phyloP scores from a whole-genome alignment of 2,329 filamentous ascomycete species.

The Neofusicoccum laricinum region DNA sequence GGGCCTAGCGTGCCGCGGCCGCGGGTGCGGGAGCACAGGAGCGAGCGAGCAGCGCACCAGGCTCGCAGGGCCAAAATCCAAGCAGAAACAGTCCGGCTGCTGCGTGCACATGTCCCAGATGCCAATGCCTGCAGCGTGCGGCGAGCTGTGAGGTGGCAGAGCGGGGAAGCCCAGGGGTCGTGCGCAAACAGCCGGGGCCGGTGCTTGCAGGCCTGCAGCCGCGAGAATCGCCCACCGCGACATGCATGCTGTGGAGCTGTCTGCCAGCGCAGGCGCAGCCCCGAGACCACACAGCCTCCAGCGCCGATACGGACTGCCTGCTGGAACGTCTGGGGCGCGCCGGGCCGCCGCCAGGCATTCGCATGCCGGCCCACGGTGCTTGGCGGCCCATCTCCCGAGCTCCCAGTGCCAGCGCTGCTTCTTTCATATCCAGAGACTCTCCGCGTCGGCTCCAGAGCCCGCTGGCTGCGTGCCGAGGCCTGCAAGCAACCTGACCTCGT shows the following conservation, averaged over 20 bases:
- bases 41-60: conserved; percentile 10
- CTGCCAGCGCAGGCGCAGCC: neutral
- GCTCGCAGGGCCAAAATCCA: neutral
- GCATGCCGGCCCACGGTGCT: neutral
- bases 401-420: neutral
- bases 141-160: neutral
- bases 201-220: conserved; percentile 8
- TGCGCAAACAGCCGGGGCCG: neutral
- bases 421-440: neutral
- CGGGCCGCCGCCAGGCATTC: neutral
- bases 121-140: neutral
- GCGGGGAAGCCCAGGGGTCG: conserved; percentile 8
- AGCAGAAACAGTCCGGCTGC: neutral
- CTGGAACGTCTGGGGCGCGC: conserved; percentile 5
- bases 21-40: conserved; percentile 18
- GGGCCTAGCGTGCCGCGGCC: conserved; percentile 25
- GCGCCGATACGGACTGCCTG: conserved; percentile 3
- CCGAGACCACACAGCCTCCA: neutral
- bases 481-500: neutral
- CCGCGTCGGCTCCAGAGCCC: neutral
- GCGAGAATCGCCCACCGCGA: conserved; percentile 5
- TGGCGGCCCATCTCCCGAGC: neutral
- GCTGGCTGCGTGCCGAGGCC: neutral
- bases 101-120: neutral
- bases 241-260: conserved; percentile 6